Percentiles rank a stretch among this genome's conserved stretches.
Evolutionary conservation across 176 grass and related monocot genomes (phyloP).

Genomic region (Stipa capillata): DNA sequence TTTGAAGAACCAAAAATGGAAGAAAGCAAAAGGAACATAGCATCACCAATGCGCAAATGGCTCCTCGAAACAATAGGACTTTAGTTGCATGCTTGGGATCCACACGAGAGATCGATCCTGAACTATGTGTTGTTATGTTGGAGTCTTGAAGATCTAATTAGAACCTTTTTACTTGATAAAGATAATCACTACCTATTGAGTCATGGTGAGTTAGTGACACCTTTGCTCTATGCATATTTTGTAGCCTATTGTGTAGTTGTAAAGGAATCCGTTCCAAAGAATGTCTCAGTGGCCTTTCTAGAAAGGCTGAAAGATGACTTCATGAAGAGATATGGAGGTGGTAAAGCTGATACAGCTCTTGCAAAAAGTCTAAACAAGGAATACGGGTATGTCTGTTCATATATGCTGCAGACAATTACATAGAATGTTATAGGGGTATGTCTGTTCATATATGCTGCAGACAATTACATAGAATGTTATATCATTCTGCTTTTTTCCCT

Average conservation of each 20-base stretch:
- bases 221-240: constrained; percentile 18
- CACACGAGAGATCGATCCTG: too few species aligned
- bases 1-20: not conserved
- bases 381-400: constrained; percentile 29
- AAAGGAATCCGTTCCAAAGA: constrained; percentile 75
- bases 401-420: not conserved
- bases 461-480: not conserved
- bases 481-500: not conserved
- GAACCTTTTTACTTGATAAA: not conserved
- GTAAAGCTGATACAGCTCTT: constrained; percentile 88
- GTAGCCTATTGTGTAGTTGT: constrained; percentile 83
- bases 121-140: not conserved
- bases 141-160: not conserved
- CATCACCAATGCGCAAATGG: not conserved
- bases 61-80: too few species aligned
- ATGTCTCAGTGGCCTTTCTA: constrained; percentile 78
- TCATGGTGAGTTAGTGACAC: constrained; percentile 8
- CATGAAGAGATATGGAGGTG: constrained; percentile 86
- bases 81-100: too few species aligned
- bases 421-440: constrained; percentile 32
- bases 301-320: constrained; percentile 88
- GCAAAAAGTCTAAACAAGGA: constrained; percentile 96
- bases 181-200: not conserved
- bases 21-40: not conserved
- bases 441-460: not conserved